Evolutionary conservation across 2,329 filamentous ascomycete species (phyloP).

Genomic region (Monilinia laxa): DNA sequence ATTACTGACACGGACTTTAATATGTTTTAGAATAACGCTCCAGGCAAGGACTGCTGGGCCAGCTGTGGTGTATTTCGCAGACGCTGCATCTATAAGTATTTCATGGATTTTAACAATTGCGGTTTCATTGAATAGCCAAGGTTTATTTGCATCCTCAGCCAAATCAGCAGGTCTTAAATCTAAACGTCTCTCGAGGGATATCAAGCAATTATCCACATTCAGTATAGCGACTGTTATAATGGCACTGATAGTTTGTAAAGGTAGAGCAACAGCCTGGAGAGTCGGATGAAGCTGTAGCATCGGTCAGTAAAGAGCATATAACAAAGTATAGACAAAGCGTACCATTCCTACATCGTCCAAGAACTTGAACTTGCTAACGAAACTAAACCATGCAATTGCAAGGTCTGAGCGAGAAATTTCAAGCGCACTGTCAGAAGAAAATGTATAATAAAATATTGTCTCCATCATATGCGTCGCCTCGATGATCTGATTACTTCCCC

Average conservation of each 20-base stretch:
- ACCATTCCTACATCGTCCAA: slow-evolving; percentile 63
- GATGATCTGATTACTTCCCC: slow-evolving; percentile 61
- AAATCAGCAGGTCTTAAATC: slow-evolving; percentile 36
- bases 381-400: slow-evolving; percentile 70
- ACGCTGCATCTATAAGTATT: slow-evolving; percentile 60
- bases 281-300: slow-evolving; percentile 30
- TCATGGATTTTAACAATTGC: slow-evolving; percentile 72
- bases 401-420: slow-evolving; percentile 58
- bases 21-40: slow-evolving; percentile 71
- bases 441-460: slow-evolving; percentile 68
- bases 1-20: slow-evolving; percentile 42
- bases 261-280: slow-evolving; percentile 49
- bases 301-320: slow-evolving; percentile 19
- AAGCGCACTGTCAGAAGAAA: slow-evolving; percentile 47
- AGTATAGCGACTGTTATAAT: slow-evolving; percentile 71
- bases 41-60: slow-evolving; percentile 77
- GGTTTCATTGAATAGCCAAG: slow-evolving; percentile 68
- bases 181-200: slow-evolving; percentile 39
- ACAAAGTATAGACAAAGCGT: slow-evolving; percentile 27
- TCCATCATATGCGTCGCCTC: slow-evolving; percentile 75
- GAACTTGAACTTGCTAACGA: slow-evolving; percentile 64
- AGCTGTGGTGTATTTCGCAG: slow-evolving; percentile 58
- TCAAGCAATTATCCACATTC: slow-evolving; percentile 46
- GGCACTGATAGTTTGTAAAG: slow-evolving; percentile 68
- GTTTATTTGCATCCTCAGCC: slow-evolving; percentile 43